Percentiles rank a stretch among this genome's conserved stretches.
Evolutionary conservation across 1,284 basidiomycete species (phyloP).

Genomic region (Rhizoctonia solani): DNA sequence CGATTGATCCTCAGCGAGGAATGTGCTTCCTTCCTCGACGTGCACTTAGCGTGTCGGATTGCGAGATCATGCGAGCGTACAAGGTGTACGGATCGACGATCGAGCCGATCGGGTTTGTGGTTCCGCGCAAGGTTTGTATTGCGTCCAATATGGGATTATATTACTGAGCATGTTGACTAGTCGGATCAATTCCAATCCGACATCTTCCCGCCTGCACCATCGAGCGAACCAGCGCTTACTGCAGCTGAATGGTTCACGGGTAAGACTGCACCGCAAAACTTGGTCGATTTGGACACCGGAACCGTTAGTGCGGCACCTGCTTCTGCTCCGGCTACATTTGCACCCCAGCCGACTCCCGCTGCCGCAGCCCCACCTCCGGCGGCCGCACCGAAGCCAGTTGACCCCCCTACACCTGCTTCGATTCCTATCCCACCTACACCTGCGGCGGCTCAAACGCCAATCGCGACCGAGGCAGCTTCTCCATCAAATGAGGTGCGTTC

Average conservation of each 20-base stretch:
- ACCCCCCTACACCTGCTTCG: too few relatives aligned
- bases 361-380: conserved; percentile 44
- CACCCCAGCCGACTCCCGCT: conserved; percentile 39
- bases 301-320: conserved; percentile 38
- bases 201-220: conserved; percentile 91
- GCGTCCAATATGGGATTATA: neutral
- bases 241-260: conserved; percentile 88
- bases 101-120: conserved; percentile 91
- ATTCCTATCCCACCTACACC: conserved; percentile 41
- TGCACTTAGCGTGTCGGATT: conserved; percentile 83
- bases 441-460: conserved; percentile 25
- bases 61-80: conserved; percentile 95
- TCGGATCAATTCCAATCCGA: conserved; percentile 89
- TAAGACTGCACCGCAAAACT: conserved; percentile 73
- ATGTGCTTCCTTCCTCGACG: conserved; percentile 95
- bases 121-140: conserved; percentile 77
- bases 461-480: neutral
- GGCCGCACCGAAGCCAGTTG: too few relatives aligned
- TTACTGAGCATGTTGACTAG: conserved; percentile 47
- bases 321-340: conserved; percentile 46
- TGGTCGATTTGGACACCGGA: conserved; percentile 54
- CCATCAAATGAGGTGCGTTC: conserved; percentile 16
- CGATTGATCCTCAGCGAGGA: conserved; percentile 89
- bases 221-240: conserved; percentile 75
- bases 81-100: conserved; percentile 79